A percentile compares a stretch with the other conserved stretches of the same genome.
Conservation (phyloP, 148 eudicot genomes). For the Selenicereus undatus region DNA sequence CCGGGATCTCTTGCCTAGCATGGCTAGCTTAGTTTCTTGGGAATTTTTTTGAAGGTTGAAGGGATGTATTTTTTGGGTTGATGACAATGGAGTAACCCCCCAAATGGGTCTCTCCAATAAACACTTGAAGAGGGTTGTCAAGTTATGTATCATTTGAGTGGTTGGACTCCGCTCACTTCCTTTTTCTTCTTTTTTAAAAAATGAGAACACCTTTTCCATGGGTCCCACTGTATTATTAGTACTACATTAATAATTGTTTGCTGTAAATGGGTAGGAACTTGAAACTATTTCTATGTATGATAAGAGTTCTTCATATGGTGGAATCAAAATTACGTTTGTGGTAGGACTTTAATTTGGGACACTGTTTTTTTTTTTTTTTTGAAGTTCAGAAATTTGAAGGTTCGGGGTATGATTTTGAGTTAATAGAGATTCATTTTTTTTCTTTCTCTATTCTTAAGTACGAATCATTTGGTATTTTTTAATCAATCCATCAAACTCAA, state of each 20-base stretch:
- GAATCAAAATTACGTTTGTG: background rate
- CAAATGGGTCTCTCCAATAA: constrained; percentile 29
- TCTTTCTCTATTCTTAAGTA: too few species aligned
- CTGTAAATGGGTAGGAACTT: background rate
- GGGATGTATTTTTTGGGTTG: background rate
- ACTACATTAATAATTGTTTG: constrained; percentile 7
- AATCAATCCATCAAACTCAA: too few species aligned
- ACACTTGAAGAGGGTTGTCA: constrained; percentile 18
- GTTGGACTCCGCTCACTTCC: constrained; percentile 44
- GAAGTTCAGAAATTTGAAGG: background rate
- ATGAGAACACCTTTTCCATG: background rate
- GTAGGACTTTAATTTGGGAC: background rate
- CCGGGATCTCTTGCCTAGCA: constrained; percentile 39
- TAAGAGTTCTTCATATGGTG: background rate
- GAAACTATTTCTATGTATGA: background rate
- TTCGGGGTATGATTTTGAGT: background rate
- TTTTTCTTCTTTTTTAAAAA: constrained; percentile 9
- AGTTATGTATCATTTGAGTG: constrained; percentile 37
- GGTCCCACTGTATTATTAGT: constrained; percentile 23
- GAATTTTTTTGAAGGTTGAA: too few species aligned
- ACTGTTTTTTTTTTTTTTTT: background rate
- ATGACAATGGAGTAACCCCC: constrained; percentile 20
- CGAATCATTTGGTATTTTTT: too few species aligned
- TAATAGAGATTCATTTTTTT: too few species aligned
- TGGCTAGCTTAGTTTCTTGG: constrained; percentile 12